Evolutionary conservation across 352 stramenopile species (phyloP), one percentile per base, ranked within the genome.

Genomic region (Phytophthora tentaculata): DNA sequence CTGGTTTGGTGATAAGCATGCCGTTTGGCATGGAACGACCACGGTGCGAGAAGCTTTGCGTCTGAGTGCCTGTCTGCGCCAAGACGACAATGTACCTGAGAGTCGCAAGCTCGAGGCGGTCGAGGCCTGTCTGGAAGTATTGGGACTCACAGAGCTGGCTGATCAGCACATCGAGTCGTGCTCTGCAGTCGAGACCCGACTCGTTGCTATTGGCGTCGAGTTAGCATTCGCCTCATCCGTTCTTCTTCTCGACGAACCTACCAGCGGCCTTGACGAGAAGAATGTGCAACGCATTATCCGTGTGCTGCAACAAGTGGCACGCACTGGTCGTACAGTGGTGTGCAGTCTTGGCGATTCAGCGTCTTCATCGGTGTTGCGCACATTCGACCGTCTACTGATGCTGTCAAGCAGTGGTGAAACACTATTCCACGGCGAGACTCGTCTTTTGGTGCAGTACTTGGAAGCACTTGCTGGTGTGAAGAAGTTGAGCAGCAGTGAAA

Each of bases 201-300:
- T 73, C 10, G 66, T 75, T 17, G 61, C 61, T 26, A 69, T 78
- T 50, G 71, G 66, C 17, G 44, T 77, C 8, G 70, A 77, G 50
- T 61, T 74, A 47, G 70, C 57, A 20, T 61, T 69, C 16, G 28
- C 51, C 7, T 64, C 64, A 47, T 67, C 52, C 16, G 52, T 74
- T 12, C 48, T 78, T 28, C 57, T 78, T 50, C 29, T 74, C 45
- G 56, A 74, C 44, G 57, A 71, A 22, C 61, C 65, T 44, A 78
- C 66, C 9, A 63, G 32, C 28, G 70, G 61, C 20, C 66, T 75
- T 13, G 49, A 67, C 32, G 44, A 43, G 14, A 62, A 62, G 48
- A 43, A 37, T 26, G 62, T 54, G 37, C 60, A 68, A 23, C 44
- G 32, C 19, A 55, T 77, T 24, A 50, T 77, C 51, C 51, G 32